Conservation (phyloP, 192 early-diverging fungal genomes). For the Coemansia reversa region DNA sequence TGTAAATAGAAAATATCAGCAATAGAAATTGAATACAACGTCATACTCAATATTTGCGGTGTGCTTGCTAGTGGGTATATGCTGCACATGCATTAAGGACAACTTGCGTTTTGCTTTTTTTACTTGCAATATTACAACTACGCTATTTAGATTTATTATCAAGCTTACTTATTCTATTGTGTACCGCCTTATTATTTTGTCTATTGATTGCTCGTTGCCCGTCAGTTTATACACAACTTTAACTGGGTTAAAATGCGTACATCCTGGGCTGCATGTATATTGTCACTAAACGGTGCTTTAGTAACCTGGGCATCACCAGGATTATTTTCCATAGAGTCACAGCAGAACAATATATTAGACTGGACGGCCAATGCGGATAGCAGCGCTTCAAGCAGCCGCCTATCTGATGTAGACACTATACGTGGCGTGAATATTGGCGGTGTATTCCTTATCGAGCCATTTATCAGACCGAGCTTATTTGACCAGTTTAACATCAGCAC, state of each 20-base stretch:
- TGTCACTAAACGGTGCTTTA: neutral
- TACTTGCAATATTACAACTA: neutral
- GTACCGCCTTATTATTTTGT: too few species aligned
- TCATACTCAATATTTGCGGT: too few species aligned
- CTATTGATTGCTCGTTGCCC: too few species aligned
- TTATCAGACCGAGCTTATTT: constrained; percentile 55
- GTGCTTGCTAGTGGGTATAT: too few species aligned
- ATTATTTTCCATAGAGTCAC: constrained; percentile 1
- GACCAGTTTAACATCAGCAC: constrained; percentile 43
- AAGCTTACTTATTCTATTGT: neutral
- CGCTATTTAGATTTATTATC: too few species aligned
- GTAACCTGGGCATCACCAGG: neutral
- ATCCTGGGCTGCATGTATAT: too few species aligned
- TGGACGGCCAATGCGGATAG: neutral
- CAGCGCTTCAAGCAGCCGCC: constrained; percentile 1
- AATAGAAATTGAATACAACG: too few species aligned
- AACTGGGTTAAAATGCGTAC: too few species aligned
- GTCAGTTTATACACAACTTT: too few species aligned
- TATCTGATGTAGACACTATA: constrained; percentile 28
- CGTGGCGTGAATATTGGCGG: constrained; percentile 61
- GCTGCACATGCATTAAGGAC: too few species aligned
- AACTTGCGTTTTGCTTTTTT: neutral
- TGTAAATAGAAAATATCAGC: too few species aligned
- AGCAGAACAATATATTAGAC: neutral
- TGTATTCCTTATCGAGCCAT: constrained; percentile 60